Percentiles rank a stretch among this genome's conserved stretches.
Conservation (phyloP, 2,329 filamentous ascomycete species). For the Cadophora sp. region DNA sequence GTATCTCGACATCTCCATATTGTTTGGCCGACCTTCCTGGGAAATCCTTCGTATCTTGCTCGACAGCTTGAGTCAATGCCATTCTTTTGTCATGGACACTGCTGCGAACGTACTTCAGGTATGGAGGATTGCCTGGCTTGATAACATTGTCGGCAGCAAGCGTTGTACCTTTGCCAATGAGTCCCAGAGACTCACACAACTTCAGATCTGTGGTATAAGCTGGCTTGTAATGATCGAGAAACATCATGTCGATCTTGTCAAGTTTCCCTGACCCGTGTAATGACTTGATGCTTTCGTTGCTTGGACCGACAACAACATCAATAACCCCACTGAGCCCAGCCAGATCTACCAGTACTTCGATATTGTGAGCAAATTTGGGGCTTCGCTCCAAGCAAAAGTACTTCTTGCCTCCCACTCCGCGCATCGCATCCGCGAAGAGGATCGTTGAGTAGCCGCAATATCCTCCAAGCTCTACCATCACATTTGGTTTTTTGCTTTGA, state of each 20-base stretch:
- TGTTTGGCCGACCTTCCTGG: slow-evolving; percentile 31
- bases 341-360: slow-evolving; percentile 71
- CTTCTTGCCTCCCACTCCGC: slow-evolving; percentile 64
- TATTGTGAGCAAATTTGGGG: slow-evolving; percentile 75
- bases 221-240: slow-evolving; percentile 83
- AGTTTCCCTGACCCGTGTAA: slow-evolving; percentile 55
- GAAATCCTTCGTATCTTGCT: slow-evolving; percentile 49
- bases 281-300: slow-evolving; percentile 67
- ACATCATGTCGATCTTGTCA: slow-evolving; percentile 48
- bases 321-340: slow-evolving; percentile 76
- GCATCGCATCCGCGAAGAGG: slow-evolving; percentile 72
- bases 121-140: slow-evolving; percentile 73
- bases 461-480: slow-evolving; percentile 80
- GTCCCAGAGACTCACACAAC: slow-evolving; percentile 72
- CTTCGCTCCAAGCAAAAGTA: slow-evolving; percentile 79
- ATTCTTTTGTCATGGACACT: slow-evolving; percentile 66
- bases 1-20: slow-evolving; percentile 48
- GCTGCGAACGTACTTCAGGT: slow-evolving; percentile 73
- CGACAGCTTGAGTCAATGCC: slow-evolving; percentile 53
- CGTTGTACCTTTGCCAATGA: slow-evolving; percentile 68
- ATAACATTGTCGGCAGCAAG: slow-evolving; percentile 75
- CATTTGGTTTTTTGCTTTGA: slow-evolving; percentile 65
- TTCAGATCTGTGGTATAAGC: slow-evolving; percentile 78
- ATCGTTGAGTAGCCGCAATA: slow-evolving; percentile 86
- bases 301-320: slow-evolving; percentile 72